Conservation (phyloP, 352 stramenopile genomes). For the Globisporangium megalacanthum region DNA sequence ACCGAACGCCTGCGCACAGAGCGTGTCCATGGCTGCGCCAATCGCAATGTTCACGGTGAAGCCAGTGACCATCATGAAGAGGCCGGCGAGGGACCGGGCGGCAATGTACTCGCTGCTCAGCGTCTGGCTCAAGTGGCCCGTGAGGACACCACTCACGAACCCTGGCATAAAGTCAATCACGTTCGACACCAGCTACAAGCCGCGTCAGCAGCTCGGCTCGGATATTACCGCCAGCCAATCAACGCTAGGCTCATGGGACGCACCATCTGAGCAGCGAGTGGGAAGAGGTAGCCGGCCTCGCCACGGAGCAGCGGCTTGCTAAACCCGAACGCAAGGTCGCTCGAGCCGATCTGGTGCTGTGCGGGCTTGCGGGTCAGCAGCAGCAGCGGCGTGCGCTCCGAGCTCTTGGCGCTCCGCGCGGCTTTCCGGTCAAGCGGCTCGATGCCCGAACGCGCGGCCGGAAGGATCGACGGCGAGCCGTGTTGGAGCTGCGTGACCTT, state of each 20-base stretch:
- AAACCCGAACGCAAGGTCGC: constrained; percentile 20
- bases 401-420: not conserved
- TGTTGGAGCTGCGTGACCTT: constrained; percentile 1
- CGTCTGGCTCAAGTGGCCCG: constrained; percentile 50
- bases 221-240: too few species aligned
- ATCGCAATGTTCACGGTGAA: constrained; percentile 81
- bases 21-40: constrained; percentile 85
- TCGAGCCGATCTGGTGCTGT: too few species aligned
- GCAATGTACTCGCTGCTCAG: constrained; percentile 77
- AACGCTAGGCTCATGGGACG: not conserved
- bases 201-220: too few species aligned
- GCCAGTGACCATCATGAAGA: constrained; percentile 83
- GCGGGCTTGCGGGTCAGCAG: not conserved
- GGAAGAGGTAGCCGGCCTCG: constrained; percentile 22
- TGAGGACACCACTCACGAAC: constrained; percentile 65
- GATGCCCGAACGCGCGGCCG: constrained; percentile 1
- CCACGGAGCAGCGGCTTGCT: constrained; percentile 16
- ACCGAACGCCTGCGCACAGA: constrained; percentile 80
- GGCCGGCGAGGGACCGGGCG: constrained; percentile 57
- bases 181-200: constrained; percentile 41
- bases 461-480: not conserved
- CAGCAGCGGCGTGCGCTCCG: constrained; percentile 7
- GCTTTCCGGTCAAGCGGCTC: not conserved
- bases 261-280: constrained; percentile 31
- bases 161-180: constrained; percentile 65